These are phyloP conservation scores for Termitomyces sp. DNA, from an alignment of 768 basidiomycete species.

Conservation along the genomic window DNA sequence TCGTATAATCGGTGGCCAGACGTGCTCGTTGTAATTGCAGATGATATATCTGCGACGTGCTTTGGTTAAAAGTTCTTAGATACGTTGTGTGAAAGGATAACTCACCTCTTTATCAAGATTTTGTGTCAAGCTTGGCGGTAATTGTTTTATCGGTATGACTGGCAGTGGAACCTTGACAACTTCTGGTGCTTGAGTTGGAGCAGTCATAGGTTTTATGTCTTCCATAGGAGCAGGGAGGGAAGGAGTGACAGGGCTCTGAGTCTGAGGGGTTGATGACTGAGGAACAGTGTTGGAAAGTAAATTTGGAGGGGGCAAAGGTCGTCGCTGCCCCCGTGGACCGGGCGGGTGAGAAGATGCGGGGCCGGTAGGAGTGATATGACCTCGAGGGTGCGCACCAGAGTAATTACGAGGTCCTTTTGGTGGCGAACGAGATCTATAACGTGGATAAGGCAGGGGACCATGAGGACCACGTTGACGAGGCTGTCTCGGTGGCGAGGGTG, in stretches of 20 bases:
- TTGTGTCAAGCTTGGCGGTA: constrained; percentile 23
- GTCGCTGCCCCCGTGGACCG: constrained; percentile 17
- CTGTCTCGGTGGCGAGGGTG: constrained; percentile 23
- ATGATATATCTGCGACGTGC: constrained; percentile 24
- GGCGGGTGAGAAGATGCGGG: constrained; percentile 16
- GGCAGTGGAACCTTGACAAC: constrained; percentile 19
- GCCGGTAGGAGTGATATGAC: constrained; percentile 14
- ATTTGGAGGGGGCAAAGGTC: constrained; percentile 9
- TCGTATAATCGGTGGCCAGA: constrained; percentile 36
- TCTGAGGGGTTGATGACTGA: constrained; percentile 1
- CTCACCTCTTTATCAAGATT: constrained; percentile 18
- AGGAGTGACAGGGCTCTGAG: neutral
- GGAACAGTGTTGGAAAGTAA: constrained; percentile 1
- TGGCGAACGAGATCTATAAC: constrained; percentile 30
- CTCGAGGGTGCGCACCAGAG: constrained; percentile 12
- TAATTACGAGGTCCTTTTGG: constrained; percentile 36
- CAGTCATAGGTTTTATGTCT: neutral
- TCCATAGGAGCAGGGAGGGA: constrained; percentile 1
- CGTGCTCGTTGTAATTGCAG: constrained; percentile 35
- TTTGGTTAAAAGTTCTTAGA: neutral
- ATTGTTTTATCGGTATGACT: constrained; percentile 25
- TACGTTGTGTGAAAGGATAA: neutral
- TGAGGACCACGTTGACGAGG: constrained; percentile 16
- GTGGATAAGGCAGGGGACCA: constrained; percentile 13
- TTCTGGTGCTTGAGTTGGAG: constrained; percentile 2